These are phyloP conservation scores for Buxus sempervirens DNA, from an alignment of 164 flowering plant genomes.

Conservation along the genomic window DNA sequence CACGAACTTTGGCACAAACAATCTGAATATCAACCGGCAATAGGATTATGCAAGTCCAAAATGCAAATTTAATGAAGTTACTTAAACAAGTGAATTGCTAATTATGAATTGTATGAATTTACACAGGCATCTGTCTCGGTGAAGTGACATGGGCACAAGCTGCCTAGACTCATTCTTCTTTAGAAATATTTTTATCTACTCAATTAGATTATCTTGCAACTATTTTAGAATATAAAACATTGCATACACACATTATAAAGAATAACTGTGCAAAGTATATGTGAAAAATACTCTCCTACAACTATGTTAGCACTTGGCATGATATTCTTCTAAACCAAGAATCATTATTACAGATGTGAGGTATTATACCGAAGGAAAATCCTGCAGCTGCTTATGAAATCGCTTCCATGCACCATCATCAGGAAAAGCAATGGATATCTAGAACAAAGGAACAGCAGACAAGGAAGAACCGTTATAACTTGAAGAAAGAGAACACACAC, in stretches of 20 bases:
- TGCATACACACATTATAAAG: no score
- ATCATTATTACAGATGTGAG: neutral
- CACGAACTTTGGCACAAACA: constrained; percentile 94
- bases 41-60: constrained; percentile 8
- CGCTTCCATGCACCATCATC: constrained; percentile 99
- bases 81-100: neutral
- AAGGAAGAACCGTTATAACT: constrained; percentile 9
- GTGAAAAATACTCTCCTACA: no score
- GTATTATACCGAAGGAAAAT: constrained; percentile 77
- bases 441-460: constrained; percentile 9
- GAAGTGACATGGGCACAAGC: neutral
- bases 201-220: no score
- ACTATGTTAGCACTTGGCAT: neutral
- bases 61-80: neutral
- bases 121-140: neutral
- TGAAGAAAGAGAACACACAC: no score
- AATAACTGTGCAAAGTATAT: no score
- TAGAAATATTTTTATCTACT: no score
- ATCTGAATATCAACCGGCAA: constrained; percentile 42
- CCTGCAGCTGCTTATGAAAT: constrained; percentile 95
- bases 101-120: neutral
- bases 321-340: neutral
- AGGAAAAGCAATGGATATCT: constrained; percentile 96
- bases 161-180: neutral
- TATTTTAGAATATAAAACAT: no score